Evolutionary conservation across 192 early-diverging fungal genomes (phyloP), one percentile per base, ranked within the genome.

Genomic region (Rhizophagus sp.): DNA sequence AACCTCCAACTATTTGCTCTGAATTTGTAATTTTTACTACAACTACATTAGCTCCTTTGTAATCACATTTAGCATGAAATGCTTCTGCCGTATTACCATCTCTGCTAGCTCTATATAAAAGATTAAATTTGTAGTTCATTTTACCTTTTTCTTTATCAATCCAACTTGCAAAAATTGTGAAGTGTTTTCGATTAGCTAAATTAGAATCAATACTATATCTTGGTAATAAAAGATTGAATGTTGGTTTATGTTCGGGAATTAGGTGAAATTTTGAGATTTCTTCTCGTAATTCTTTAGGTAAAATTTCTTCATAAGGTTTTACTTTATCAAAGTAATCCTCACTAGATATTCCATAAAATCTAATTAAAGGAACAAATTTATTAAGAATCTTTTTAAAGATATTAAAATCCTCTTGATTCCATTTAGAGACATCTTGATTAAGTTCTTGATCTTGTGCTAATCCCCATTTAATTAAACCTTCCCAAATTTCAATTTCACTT

Each of bases 381-480:
- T 68, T 1, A 30, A 78, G 4, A 33, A 34, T 78, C 6, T 9
- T 34, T 24, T 78, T 24, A 3, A 41, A 41, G 5, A 41, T 41
- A 7, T 41, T 41, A 7, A 41, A 69, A 41, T 41, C 39, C 3
- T 41, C 39, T 7, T 41, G 5, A 7, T 41, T 41, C 39, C 39
- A 41, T 41, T 41, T 41, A 41, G 39, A 41, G 7, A 41, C 9
- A 30, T 65, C 3, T 27, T 67, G 1, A 25, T 66, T 10, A 33
- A 47, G 10, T 44, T 39, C n/a, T 57, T 12, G n/a, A 33, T 50
- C 9, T 44, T 6, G 3, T 30, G 47, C 73, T 19, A 74, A 57
- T 61, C 66, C 77, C 77, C 77, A 78, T 78, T 78, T 67, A 44
- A 78, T 57, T 9, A 69, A 5, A 68, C 25, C 13, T 27, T 78